Base-by-base conservation (phyloP, 371 early-diverging fungal genomes). In the Astathelohania contejeani region DNA sequence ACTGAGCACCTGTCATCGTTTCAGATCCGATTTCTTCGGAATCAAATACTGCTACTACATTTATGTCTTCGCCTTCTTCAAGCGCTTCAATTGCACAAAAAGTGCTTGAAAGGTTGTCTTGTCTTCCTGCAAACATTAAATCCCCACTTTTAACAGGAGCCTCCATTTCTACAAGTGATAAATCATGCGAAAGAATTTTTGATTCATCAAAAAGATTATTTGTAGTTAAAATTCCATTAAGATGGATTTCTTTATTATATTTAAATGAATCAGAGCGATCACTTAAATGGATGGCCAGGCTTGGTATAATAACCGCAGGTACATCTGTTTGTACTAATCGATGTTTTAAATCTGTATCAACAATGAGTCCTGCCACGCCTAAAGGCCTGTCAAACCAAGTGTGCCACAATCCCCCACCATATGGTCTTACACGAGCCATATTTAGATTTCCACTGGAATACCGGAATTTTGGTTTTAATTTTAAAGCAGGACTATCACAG, bases 341-440 rank as follows among this genome's bases (percentile, higher is more conserved):
- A 9, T 49, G 16, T 28, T 25, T 1, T 6, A 18, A 14, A 47
- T 38, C 27, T 47, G 3, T 23, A 23, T 51, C 81, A 67, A 93
- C 71, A 10, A 88, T 87, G 42, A 89, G 82, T n/a, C 94, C 94
- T 49, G 90, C 90, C 43, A 93, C 73, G 69, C 84, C 79, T 49
- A 93, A 76, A 72, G 91, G 90, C 52, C 91, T 81, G 74, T 93
- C 93, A 73, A 91, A 93, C 90, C 91, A 93, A 18, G 91, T 87
- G 69, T 90, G 84, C 89, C 86, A 51, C 35, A 60, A 45, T 6
- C 87, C 90, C 42, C 90, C 91, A 58, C 91, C 91, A 63, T 90
- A 89, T 32, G 78, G 60, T 71, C 85, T 81, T 53, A 86, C 82
- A 66, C 9, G 69, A 67, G 32, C 66, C 90, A 87, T 28, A 87